These are phyloP conservation scores for Aspergillus ibericus DNA, from an alignment of 2,329 filamentous ascomycete genomes.

Conservation along the genomic window DNA sequence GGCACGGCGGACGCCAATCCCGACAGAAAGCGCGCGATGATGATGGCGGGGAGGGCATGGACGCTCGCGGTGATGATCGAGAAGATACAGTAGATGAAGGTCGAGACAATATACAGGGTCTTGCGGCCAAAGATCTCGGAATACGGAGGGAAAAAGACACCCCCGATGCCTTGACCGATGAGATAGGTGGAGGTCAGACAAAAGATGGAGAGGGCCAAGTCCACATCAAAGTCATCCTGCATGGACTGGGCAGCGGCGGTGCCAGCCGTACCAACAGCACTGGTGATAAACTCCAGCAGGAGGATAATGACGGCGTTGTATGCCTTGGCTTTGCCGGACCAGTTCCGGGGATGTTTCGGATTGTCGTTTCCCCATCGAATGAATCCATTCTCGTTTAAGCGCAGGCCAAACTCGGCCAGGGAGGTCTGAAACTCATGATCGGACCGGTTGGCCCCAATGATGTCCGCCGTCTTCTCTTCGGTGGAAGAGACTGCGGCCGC, in stretches of 20 bases:
- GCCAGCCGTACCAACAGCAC: background rate
- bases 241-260: slow-evolving; percentile 6
- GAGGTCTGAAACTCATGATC: background rate
- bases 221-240: slow-evolving; percentile 1
- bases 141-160: slow-evolving; percentile 4
- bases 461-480: background rate
- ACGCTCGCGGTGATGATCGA: slow-evolving; percentile 1
- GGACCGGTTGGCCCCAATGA: background rate
- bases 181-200: background rate
- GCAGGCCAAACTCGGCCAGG: background rate
- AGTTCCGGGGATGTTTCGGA: slow-evolving; percentile 5
- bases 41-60: background rate
- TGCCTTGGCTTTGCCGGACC: background rate
- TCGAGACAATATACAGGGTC: slow-evolving; percentile 1
- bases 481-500: background rate
- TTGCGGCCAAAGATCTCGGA: slow-evolving; percentile 7
- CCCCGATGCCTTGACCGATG: slow-evolving; percentile 6
- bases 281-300: slow-evolving; percentile 7
- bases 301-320: slow-evolving; percentile 6
- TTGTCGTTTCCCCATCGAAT: slow-evolving; percentile 1
- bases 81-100: background rate
- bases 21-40: slow-evolving; percentile 8
- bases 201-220: background rate
- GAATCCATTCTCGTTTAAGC: background rate
- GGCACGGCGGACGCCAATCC: slow-evolving; percentile 5